Evolutionary conservation across 108 stramenopile genomes (phyloP).

Genomic region (Nannochloropsis gaditana): DNA sequence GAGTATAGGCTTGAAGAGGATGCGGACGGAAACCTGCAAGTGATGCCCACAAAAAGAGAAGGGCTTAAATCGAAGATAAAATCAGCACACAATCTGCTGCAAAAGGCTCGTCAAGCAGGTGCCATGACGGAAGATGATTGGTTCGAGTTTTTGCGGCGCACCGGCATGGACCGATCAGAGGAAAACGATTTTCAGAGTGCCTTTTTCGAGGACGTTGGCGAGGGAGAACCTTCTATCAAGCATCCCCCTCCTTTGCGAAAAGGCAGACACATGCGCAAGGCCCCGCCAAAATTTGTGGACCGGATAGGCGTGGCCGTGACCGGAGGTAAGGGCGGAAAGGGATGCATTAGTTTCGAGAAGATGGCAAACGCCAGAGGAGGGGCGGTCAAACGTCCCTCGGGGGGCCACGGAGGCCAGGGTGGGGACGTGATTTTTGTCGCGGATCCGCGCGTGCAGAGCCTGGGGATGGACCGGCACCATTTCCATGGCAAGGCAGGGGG

Average conservation of each 20-base stretch:
- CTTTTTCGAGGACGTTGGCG: neutral
- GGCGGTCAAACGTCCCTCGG: neutral
- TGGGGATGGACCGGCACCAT: slow-evolving; percentile 16
- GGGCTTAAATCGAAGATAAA: neutral
- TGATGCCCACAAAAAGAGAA: neutral
- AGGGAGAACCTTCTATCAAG: neutral
- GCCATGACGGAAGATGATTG: slow-evolving; percentile 19
- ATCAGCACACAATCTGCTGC: neutral
- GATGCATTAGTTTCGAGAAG: neutral
- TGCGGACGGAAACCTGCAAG: neutral
- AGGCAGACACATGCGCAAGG: neutral
- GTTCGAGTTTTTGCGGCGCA: slow-evolving; percentile 12
- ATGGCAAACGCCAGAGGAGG: neutral
- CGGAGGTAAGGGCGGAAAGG: neutral
- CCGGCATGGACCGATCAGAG: neutral
- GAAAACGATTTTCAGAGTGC: neutral
- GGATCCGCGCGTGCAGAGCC: slow-evolving; percentile 13
- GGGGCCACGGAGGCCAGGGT: neutral
- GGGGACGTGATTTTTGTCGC: slow-evolving; percentile 11
- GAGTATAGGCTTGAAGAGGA: slow-evolving; percentile 6
- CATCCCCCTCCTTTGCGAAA: neutral
- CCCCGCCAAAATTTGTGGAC: slow-evolving; percentile 9
- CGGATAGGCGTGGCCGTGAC: neutral
- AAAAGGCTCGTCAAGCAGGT: neutral
- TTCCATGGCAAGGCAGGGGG: neutral